Conservation (phyloP, 2,329 filamentous ascomycete genomes). For the Eurotiales sp. region DNA sequence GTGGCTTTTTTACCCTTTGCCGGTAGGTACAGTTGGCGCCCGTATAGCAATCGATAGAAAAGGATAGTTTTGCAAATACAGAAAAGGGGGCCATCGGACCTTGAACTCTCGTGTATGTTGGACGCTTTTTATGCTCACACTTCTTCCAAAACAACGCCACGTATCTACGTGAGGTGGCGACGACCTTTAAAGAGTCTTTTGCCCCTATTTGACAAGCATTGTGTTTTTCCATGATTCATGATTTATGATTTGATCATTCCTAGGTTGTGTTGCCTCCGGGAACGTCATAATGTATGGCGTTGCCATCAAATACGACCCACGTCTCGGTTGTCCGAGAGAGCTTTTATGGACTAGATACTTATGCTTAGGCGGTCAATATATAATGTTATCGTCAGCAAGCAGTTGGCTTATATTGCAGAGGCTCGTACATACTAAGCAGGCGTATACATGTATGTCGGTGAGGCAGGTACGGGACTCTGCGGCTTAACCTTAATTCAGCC, state of each 20-base stretch:
- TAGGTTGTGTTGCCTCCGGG: background rate
- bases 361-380: too few relatives aligned
- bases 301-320: background rate
- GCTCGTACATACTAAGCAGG: too few relatives aligned
- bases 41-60: too few relatives aligned
- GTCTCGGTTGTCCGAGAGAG: too few relatives aligned
- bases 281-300: background rate
- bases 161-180: background rate
- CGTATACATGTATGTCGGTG: background rate
- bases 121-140: constrained; percentile 5
- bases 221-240: background rate
- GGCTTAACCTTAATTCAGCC: background rate
- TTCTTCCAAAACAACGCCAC: background rate
- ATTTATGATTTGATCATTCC: background rate
- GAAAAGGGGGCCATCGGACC: background rate
- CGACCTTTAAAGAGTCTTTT: too few relatives aligned
- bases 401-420: too few relatives aligned
- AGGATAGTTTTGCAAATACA: background rate
- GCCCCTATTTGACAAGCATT: background rate
- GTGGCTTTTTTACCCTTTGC: background rate
- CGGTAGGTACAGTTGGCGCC: background rate
- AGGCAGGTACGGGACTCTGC: background rate
- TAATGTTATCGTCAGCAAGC: too few relatives aligned
- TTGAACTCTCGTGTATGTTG: background rate
- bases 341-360: too few relatives aligned